These are phyloP conservation scores for Erysimum cheiri DNA, from an alignment of 441 rosid genomes.

Conservation along the genomic window DNA sequence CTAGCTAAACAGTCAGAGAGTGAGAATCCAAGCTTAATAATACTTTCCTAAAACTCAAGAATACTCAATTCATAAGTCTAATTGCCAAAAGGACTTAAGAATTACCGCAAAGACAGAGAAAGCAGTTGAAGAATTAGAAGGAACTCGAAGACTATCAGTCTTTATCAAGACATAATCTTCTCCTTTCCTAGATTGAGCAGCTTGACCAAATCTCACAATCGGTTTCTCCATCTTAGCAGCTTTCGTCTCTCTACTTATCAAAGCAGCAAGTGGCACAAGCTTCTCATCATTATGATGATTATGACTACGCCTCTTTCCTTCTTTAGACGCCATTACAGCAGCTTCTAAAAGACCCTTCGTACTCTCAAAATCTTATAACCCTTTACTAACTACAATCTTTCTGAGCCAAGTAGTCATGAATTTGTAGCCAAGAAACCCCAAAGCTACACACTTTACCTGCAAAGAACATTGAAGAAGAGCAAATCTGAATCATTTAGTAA, in stretches of 20 bases:
- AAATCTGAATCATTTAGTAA: slow-evolving; percentile 30
- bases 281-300: slow-evolving; percentile 37
- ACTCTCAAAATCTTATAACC: slow-evolving; percentile 40
- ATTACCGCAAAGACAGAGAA: slow-evolving; percentile 82
- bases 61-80: background rate
- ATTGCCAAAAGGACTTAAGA: background rate
- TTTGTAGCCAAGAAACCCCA: slow-evolving; percentile 9
- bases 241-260: slow-evolving; percentile 69
- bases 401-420: slow-evolving; percentile 19
- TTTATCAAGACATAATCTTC: slow-evolving; percentile 80
- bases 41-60: background rate
- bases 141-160: slow-evolving; percentile 66
- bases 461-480: slow-evolving; percentile 19
- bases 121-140: slow-evolving; percentile 67
- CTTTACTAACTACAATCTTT: slow-evolving; percentile 2
- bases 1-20: slow-evolving; percentile 1
- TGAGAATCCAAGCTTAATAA: background rate
- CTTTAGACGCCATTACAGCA: slow-evolving; percentile 61
- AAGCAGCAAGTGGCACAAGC: slow-evolving; percentile 84
- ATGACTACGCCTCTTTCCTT: slow-evolving; percentile 62
- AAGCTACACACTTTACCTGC: slow-evolving; percentile 51
- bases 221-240: slow-evolving; percentile 87
- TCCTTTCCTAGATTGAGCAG: slow-evolving; percentile 85
- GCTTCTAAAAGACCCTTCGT: slow-evolving; percentile 27
- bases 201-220: slow-evolving; percentile 61